Conservation (phyloP, 306 rosid species). For the Prunus armeniaca region DNA sequence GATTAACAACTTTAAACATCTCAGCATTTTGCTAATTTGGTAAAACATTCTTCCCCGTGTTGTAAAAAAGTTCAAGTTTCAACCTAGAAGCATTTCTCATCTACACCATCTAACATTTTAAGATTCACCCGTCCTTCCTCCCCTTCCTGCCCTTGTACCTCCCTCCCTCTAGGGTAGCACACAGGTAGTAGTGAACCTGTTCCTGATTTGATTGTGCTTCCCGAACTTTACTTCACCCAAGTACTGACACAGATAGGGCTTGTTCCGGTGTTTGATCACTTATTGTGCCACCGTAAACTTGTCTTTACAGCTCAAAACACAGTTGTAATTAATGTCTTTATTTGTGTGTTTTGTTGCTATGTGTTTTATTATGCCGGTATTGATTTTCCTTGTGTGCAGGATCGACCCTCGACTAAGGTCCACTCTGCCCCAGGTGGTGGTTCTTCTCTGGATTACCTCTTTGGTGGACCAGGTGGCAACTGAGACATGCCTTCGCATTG, state of each 20-base stretch:
- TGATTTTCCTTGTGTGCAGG: slow-evolving; percentile 44
- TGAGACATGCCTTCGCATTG: slow-evolving; percentile 27
- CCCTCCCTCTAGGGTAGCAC: too few species aligned
- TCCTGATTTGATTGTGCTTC: too few species aligned
- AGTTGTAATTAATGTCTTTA: background rate
- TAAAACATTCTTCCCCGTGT: too few species aligned
- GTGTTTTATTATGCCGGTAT: background rate
- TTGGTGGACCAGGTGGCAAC: slow-evolving; percentile 69
- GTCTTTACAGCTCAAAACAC: background rate
- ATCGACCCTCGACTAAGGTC: slow-evolving; percentile 98
- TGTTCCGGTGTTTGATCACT: background rate
- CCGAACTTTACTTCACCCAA: too few species aligned
- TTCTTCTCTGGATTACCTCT: slow-evolving; percentile 90
- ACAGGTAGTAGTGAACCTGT: too few species aligned
- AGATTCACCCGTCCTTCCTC: too few species aligned
- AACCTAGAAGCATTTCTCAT: too few species aligned
- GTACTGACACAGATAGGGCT: background rate
- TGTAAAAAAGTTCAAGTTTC: too few species aligned
- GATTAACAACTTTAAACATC: background rate
- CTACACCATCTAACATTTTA: too few species aligned
- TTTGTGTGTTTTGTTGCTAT: background rate
- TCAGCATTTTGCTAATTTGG: background rate
- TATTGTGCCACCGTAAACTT: background rate
- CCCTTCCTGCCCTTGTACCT: too few species aligned
- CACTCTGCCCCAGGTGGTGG: slow-evolving; percentile 99